Evolutionary conservation across 495 filamentous ascomycete genomes (phyloP).

Genomic region (Neurospora sp.): DNA sequence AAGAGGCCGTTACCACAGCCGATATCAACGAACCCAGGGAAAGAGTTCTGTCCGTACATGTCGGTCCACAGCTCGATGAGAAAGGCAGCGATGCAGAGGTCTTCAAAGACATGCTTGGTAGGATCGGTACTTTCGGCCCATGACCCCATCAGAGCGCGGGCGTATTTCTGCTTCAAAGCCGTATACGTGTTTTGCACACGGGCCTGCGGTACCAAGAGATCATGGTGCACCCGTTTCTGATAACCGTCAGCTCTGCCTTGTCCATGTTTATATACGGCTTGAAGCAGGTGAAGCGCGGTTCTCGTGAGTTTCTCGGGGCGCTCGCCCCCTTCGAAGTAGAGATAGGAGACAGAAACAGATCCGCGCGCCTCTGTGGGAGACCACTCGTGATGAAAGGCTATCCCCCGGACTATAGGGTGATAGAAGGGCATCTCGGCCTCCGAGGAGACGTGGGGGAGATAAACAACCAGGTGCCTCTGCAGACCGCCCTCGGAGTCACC

Average conservation of each 20-base stretch:
- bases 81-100: constrained; percentile 86
- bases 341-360: constrained; percentile 57
- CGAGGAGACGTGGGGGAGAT: constrained; percentile 59
- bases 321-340: constrained; percentile 42
- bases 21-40: constrained; percentile 91
- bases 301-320: constrained; percentile 48
- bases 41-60: constrained; percentile 58
- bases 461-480: constrained; percentile 54
- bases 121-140: constrained; percentile 88
- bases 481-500: constrained; percentile 1
- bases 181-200: constrained; percentile 71
- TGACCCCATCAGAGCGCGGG: constrained; percentile 46
- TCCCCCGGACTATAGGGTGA: constrained; percentile 61
- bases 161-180: constrained; percentile 69
- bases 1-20: constrained; percentile 93
- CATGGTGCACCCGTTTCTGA: constrained; percentile 65
- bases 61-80: constrained; percentile 83
- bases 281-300: constrained; percentile 60
- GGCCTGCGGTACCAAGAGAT: constrained; percentile 64
- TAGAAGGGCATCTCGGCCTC: constrained; percentile 69
- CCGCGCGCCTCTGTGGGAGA: constrained; percentile 28
- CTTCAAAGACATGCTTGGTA: constrained; percentile 88
- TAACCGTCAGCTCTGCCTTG: constrained; percentile 52
- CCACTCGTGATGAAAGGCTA: constrained; percentile 67
- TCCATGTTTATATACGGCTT: constrained; percentile 68